Base-by-base conservation (phyloP, 2,329 filamentous ascomycete genomes). In the Colletotrichum graminicola region DNA sequence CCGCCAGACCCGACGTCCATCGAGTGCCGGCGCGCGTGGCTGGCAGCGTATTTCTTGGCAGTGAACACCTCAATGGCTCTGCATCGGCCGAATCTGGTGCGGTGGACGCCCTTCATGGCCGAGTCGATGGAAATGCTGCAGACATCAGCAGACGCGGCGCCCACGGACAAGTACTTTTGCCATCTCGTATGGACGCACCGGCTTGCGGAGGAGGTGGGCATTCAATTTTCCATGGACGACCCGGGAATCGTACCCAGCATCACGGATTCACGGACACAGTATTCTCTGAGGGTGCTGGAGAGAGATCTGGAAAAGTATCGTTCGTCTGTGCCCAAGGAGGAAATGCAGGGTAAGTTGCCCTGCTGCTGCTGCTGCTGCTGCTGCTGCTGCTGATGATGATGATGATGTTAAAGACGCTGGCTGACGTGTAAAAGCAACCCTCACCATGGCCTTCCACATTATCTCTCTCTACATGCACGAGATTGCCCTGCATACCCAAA, bases 401-500 rank as follows among this genome's bases (percentile, higher is more conserved):
- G 5, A 21, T 34, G 26, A 4, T 39, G 36, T 47, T 41, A 21
- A 61, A 18, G 11, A 21, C 16, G 4, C 10, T 41, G 18, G 47
- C 76, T 78, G 47, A 77, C 67, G 23, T 45, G 36, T 5, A 47
- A n/a, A 77, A 91, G 91, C 88, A n/a, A 85, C 89, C 0, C 82
- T 94, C 56, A 82, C 83, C 23, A 86, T 94, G 74, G 88, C 88
- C 72, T 90, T 93, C 74, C 84, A 91, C 73, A 87, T 92, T 2
- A 78, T 93, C 45, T 91, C 86, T 73, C 82, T 95, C 3, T 94
- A 93, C 77, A 90, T 94, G 83, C 91, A 95, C 78, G 93, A 95
- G 79, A 89, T 93, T 65, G 90, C 89, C 3, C 88, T 95, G 73
- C 90, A 93, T 74, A 84, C 88, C 11, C 89, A 92, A 66, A 86